A percentile compares a stretch with the other conserved stretches of the same genome.
Conservation (phyloP, 75 land plant genomes). For the Picea glauca region DNA sequence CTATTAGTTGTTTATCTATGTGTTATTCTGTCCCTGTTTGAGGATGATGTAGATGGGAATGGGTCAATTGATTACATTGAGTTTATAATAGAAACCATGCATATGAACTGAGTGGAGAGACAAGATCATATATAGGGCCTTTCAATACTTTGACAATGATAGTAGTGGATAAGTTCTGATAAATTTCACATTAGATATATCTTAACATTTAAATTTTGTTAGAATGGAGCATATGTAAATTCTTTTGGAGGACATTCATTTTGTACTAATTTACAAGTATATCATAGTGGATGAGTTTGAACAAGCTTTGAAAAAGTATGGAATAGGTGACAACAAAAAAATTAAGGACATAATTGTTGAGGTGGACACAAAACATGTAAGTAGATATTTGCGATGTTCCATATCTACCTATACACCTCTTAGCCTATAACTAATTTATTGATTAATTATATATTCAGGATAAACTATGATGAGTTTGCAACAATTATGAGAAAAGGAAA, state of each 20-base stretch:
- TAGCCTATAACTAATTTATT: too few relatives aligned
- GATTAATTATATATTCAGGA: slow-evolving; percentile 11
- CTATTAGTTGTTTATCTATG: too few relatives aligned
- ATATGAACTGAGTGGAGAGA: slow-evolving; percentile 65
- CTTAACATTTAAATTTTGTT: too few relatives aligned
- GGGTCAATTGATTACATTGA: slow-evolving; percentile 15
- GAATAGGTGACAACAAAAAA: slow-evolving; percentile 82
- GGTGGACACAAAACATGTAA: slow-evolving; percentile 83
- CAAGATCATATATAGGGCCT: slow-evolving; percentile 62
- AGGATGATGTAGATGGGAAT: slow-evolving; percentile 94
- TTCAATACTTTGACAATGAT: slow-evolving; percentile 12
- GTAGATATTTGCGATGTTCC: background rate
- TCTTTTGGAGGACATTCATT: too few relatives aligned
- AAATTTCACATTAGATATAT: too few relatives aligned
- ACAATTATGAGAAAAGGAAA: too few relatives aligned
- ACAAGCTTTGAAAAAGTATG: slow-evolving; percentile 66
- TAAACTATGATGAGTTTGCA: background rate
- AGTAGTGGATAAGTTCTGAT: slow-evolving; percentile 41
- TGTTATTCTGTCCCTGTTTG: background rate
- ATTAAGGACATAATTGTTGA: slow-evolving; percentile 81
- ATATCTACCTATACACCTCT: too few relatives aligned
- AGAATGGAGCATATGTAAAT: too few relatives aligned
- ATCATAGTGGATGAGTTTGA: slow-evolving; percentile 30
- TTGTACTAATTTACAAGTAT: slow-evolving; percentile 24
- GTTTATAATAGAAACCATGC: slow-evolving; percentile 79